Percentiles rank a stretch among this genome's conserved stretches.
These are phyloP conservation scores for Monosporozyma yasuniensis DNA, from an alignment of 805 yeast species.

Conservation along the genomic window DNA sequence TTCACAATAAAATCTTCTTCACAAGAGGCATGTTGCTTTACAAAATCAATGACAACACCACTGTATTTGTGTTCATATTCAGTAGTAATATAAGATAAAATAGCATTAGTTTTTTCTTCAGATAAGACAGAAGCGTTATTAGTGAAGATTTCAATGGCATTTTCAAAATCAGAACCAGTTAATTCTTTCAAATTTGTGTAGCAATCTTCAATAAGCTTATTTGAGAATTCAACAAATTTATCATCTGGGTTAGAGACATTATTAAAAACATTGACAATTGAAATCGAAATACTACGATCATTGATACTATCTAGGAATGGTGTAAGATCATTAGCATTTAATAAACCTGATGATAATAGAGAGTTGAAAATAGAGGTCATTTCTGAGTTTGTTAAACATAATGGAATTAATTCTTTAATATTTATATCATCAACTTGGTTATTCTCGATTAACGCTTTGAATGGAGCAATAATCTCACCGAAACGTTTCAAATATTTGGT, in stretches of 20 bases:
- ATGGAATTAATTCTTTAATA: conserved; percentile 4
- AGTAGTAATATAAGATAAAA: conserved; percentile 25
- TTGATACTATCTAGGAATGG: conserved; percentile 5
- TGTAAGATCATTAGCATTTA: conserved; percentile 3
- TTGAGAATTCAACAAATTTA: conserved; percentile 10
- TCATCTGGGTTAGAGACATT: conserved; percentile 7
- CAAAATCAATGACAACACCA: conserved; percentile 22
- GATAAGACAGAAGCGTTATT: conserved; percentile 3
- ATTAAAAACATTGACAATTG: conserved; percentile 22
- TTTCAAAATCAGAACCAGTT: conserved; percentile 5
- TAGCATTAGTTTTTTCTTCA: conserved; percentile 16
- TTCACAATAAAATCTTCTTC: conserved; percentile 17
- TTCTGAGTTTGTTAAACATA: not conserved
- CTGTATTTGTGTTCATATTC: conserved; percentile 26
- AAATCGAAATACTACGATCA: conserved; percentile 18
- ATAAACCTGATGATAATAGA: conserved; percentile 10
- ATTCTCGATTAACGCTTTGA: conserved; percentile 6
- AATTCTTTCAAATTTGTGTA: conserved; percentile 2
- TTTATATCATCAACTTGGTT: conserved; percentile 9
- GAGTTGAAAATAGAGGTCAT: not conserved
- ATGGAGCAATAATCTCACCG: not conserved
- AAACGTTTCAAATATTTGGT: not conserved
- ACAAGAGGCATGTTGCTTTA: conserved; percentile 10
- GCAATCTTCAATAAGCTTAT: conserved; percentile 9
- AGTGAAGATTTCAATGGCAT: conserved; percentile 10